Evolutionary conservation across 202 grass and related monocot genomes (phyloP).

Genomic region (Eragrostis tef): DNA sequence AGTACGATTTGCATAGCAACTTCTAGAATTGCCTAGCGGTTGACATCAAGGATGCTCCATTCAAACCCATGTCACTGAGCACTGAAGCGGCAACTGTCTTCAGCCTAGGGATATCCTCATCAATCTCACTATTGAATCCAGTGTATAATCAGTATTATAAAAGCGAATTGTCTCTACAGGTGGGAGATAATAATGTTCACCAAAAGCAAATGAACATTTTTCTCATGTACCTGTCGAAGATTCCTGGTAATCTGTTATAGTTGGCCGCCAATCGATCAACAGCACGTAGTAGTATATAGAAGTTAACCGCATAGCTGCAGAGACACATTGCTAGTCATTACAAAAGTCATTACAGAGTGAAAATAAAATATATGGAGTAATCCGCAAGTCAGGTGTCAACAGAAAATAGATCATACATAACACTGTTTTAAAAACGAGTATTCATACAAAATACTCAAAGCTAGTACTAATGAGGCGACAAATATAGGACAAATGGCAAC

Average conservation of each 20-base stretch:
- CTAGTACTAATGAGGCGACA: not conserved
- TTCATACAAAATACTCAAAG: not conserved
- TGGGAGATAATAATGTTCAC: slow-evolving; percentile 39
- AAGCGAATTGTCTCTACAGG: too few species aligned
- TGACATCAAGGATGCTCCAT: slow-evolving; percentile 63
- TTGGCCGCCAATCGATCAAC: slow-evolving; percentile 77
- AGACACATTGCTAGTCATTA: slow-evolving; percentile 4
- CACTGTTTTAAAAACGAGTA: not conserved
- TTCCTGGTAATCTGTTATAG: slow-evolving; percentile 73
- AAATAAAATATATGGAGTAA: slow-evolving; percentile 23
- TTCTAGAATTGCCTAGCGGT: too few species aligned
- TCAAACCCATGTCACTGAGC: slow-evolving; percentile 72
- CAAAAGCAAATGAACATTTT: slow-evolving; percentile 45
- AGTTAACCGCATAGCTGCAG: slow-evolving; percentile 77
- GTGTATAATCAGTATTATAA: slow-evolving; percentile 62
- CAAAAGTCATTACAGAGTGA: too few species aligned
- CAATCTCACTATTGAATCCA: slow-evolving; percentile 75
- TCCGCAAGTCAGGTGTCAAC: not conserved
- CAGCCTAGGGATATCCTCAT: slow-evolving; percentile 84
- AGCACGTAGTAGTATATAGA: slow-evolving; percentile 80
- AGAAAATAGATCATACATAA: not conserved
- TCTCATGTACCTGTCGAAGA: slow-evolving; percentile 71
- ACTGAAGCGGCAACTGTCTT: slow-evolving; percentile 72
- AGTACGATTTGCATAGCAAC: not conserved
- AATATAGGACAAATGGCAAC: not conserved